Percentiles rank a stretch among this genome's conserved stretches.
These are phyloP conservation scores for Candida sphagnicola DNA, from an alignment of 805 yeast genomes.

Conservation along the genomic window DNA sequence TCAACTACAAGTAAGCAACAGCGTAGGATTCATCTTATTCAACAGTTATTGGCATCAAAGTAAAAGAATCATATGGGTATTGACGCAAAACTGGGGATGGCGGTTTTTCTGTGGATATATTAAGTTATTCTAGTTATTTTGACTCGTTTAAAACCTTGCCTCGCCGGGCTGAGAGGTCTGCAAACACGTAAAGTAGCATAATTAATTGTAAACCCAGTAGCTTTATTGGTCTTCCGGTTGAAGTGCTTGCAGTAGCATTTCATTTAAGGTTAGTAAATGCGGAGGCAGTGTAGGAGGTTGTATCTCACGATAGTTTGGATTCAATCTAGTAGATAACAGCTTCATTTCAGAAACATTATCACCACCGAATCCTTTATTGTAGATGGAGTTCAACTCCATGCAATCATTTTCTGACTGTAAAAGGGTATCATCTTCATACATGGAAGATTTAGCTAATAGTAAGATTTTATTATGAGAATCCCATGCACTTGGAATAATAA, in stretches of 20 bases:
- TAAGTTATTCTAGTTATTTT: too few relatives aligned
- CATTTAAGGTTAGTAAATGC: background rate
- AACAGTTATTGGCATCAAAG: too few relatives aligned
- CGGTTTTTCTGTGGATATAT: too few relatives aligned
- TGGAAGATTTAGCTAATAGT: conserved; percentile 22
- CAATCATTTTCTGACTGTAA: conserved; percentile 1
- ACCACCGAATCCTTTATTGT: background rate
- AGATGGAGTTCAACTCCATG: background rate
- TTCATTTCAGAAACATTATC: background rate
- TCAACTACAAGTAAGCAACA: too few relatives aligned
- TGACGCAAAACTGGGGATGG: too few relatives aligned
- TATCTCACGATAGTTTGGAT: background rate
- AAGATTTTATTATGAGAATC: conserved; percentile 53
- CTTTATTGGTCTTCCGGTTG: background rate
- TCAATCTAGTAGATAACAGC: background rate
- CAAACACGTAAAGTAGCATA: too few relatives aligned
- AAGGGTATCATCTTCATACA: conserved; percentile 10
- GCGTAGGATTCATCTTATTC: too few relatives aligned
- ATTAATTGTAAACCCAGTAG: too few relatives aligned
- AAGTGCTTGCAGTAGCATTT: background rate
- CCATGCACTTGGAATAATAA: conserved; percentile 44
- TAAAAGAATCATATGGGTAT: too few relatives aligned
- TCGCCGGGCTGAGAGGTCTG: too few relatives aligned
- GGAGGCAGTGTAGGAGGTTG: background rate
- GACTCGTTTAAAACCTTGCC: too few relatives aligned